Evolutionary conservation across 176 grass and related monocot species (phyloP), one percentile per base, ranked within the genome.

Genomic region (Rhipidocladum racemiflorum): DNA sequence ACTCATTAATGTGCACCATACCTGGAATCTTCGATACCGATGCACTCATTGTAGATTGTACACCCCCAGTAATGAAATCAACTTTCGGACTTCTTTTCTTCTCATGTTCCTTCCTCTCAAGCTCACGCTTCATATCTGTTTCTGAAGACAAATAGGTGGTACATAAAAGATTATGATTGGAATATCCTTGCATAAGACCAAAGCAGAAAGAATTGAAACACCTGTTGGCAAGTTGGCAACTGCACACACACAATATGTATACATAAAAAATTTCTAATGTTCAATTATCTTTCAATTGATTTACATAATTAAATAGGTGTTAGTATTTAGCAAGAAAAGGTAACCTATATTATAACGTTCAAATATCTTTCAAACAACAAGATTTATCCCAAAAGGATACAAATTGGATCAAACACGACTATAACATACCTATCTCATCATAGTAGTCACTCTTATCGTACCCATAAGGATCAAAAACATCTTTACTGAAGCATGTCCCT

Each of bases 401-500:
- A 83, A 61, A 74, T 48, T 78, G 39, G 68, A 82, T 44, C 29
- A 81, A 64, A 39, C 1, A 82, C 11, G 20, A 49, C 27, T 61
- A 66, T 70, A 24, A 62, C 70, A 71, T 45, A 98, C 96, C 96
- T 85, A 99, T 93, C 85, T 87, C 93, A 61, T 99, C 89, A 73
- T 91, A 91, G 74, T 90, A 99, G 77, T 99, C 96, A 5, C 87
- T 91, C 65, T 87, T 93, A 75, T 99, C 93, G 1, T 89, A 95
- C 38, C 93, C 93, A 45, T 90, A 88, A 68, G 96, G 96, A 54
- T 99, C 85, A 68, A 99, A 99, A 67, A 99, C 96, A 78, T 95
- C 93, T 84, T 91, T 99, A 87, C 82, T 85, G 74, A 99, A 99
- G 86, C 93, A 95, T 40, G 91, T 90, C 63, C 96, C 96, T 69